phyloP scores from a whole-genome alignment of 2,329 filamentous ascomycete genomes.

The Endoconidiophora laricicola region DNA sequence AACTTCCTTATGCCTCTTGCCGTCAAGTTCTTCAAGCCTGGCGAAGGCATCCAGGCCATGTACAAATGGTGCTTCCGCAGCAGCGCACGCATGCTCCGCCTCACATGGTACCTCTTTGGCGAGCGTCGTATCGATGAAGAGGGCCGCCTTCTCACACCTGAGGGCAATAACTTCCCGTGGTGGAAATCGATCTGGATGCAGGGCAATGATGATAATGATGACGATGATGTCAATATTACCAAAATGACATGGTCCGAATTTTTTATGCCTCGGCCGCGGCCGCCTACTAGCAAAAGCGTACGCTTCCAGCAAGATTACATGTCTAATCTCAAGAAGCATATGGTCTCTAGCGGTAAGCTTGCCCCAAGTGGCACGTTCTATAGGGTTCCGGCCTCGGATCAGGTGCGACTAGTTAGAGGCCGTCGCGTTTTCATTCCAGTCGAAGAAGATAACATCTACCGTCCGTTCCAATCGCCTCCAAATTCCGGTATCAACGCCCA shows the following conservation, averaged over 20 bases:
- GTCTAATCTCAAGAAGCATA: background rate
- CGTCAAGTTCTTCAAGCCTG: slow-evolving; percentile 69
- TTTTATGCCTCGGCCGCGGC: background rate
- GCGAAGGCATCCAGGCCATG: slow-evolving; percentile 65
- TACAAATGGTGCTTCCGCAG: slow-evolving; percentile 94
- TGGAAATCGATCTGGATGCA: slow-evolving; percentile 28
- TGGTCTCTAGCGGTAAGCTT: slow-evolving; percentile 22
- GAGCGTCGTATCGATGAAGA: slow-evolving; percentile 71
- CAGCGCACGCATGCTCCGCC: slow-evolving; percentile 61
- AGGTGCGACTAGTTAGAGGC: slow-evolving; percentile 83
- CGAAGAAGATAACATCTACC: slow-evolving; percentile 27
- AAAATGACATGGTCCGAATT: background rate
- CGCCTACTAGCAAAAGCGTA: background rate
- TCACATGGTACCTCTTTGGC: slow-evolving; percentile 88
- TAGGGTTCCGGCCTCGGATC: slow-evolving; percentile 83
- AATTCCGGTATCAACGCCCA: slow-evolving; percentile 36
- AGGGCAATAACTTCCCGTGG: slow-evolving; percentile 25
- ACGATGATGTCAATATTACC: background rate
- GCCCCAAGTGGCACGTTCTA: slow-evolving; percentile 66
- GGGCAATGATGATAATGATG: background rate
- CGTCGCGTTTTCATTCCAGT: slow-evolving; percentile 60
- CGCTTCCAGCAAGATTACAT: background rate
- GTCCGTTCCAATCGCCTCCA: background rate
- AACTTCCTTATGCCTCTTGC: slow-evolving; percentile 88
- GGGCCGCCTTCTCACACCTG: slow-evolving; percentile 34